These are phyloP conservation scores for Acacia crassicarpa DNA, from an alignment of 306 rosid species.

Conservation along the genomic window DNA sequence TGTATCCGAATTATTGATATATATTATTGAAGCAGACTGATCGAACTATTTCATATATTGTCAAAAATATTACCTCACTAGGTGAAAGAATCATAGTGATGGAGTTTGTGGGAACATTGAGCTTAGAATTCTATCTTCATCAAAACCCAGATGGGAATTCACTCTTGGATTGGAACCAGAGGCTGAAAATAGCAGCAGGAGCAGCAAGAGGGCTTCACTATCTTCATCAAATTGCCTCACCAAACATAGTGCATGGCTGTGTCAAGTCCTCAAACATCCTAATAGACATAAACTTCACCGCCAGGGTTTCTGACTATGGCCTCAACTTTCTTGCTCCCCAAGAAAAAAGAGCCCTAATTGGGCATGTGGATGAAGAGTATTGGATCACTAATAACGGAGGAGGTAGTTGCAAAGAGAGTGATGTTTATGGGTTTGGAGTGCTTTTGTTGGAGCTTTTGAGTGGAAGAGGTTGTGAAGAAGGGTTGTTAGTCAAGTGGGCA, in stretches of 20 bases:
- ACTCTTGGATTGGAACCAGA: constrained; percentile 56
- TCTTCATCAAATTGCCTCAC: constrained; percentile 69
- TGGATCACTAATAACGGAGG: constrained; percentile 39
- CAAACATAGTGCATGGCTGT: constrained; percentile 76
- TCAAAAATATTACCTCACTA: background rate
- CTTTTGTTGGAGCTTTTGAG: constrained; percentile 75
- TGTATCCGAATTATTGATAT: background rate
- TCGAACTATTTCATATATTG: background rate
- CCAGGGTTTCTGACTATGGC: constrained; percentile 70
- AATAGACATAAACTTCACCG: constrained; percentile 54
- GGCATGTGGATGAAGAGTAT: constrained; percentile 73
- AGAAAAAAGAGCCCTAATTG: constrained; percentile 54
- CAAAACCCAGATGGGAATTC: constrained; percentile 63
- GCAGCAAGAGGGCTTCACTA: constrained; percentile 83
- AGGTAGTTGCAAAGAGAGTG: constrained; percentile 73
- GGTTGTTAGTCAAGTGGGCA: constrained; percentile 71
- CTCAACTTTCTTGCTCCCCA: constrained; percentile 53
- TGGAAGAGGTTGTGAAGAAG: constrained; percentile 74
- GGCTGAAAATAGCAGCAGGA: constrained; percentile 74
- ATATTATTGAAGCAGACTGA: background rate
- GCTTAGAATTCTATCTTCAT: constrained; percentile 66
- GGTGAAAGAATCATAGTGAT: constrained; percentile 72
- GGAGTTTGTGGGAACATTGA: constrained; percentile 65
- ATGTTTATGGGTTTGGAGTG: constrained; percentile 83
- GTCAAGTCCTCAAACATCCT: constrained; percentile 74